Conservation (phyloP, 768 basidiomycete genomes). For the Tricholoma terreum region DNA sequence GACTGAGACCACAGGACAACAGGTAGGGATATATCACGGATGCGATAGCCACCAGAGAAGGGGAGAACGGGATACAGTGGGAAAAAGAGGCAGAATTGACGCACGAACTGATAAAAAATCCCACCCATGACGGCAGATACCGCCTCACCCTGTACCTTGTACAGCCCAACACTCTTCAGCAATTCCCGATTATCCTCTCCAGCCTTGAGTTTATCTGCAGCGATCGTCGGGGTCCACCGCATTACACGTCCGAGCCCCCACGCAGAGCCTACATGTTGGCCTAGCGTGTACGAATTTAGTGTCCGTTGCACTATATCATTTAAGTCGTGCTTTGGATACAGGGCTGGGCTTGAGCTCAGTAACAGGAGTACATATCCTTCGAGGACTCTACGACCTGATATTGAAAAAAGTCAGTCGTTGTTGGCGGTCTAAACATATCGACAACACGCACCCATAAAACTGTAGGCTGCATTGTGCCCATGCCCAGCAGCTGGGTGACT, state of each 20-base stretch:
- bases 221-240: conserved; percentile 67
- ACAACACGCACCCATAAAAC: conserved; percentile 62
- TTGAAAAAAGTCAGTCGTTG: background rate
- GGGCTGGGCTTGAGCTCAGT: conserved; percentile 51
- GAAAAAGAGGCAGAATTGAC: conserved; percentile 28
- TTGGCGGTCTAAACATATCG: background rate
- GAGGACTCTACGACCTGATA: conserved; percentile 69
- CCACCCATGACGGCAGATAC: conserved; percentile 77
- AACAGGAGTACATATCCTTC: conserved; percentile 75
- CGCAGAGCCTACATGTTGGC: conserved; percentile 68
- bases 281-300: conserved; percentile 68
- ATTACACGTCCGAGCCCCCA: conserved; percentile 75
- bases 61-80: background rate
- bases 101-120: conserved; percentile 76
- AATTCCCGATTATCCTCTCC: conserved; percentile 31
- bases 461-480: conserved; percentile 71
- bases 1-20: background rate
- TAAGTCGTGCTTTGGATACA: conserved; percentile 50
- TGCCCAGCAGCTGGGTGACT: conserved; percentile 65
- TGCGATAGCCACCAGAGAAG: background rate
- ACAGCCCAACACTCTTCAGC: conserved; percentile 59
- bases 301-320: conserved; percentile 54
- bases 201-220: conserved; percentile 31
- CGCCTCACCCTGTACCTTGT: conserved; percentile 75
- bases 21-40: background rate